These are phyloP conservation scores for Caloboletus inedulis DNA, from an alignment of 1,284 basidiomycete species.

Conservation along the genomic window DNA sequence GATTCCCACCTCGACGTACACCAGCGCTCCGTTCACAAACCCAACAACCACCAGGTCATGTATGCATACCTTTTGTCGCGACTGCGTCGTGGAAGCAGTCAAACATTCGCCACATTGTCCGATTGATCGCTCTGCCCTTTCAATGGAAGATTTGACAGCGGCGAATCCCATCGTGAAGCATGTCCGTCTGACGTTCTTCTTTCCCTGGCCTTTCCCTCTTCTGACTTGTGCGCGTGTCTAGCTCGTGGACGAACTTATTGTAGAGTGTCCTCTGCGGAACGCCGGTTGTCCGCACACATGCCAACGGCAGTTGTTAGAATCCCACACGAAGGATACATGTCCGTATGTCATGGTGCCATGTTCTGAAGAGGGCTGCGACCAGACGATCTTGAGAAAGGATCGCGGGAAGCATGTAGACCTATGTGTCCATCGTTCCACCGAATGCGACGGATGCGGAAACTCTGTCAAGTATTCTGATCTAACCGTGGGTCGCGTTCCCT, in stretches of 20 bases:
- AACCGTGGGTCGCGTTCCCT: constrained; percentile 32
- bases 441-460: constrained; percentile 38
- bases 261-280: constrained; percentile 61
- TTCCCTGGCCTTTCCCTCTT: constrained; percentile 16
- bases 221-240: constrained; percentile 33
- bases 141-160: constrained; percentile 48
- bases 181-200: constrained; percentile 43
- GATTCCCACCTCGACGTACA: constrained; percentile 1
- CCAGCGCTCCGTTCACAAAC: constrained; percentile 68
- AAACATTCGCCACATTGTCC: constrained; percentile 67
- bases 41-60: constrained; percentile 73
- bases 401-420: constrained; percentile 35
- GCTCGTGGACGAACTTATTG: constrained; percentile 82
- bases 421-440: constrained; percentile 36
- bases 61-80: constrained; percentile 79
- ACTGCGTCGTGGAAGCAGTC: constrained; percentile 70
- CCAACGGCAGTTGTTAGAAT: constrained; percentile 65
- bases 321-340: constrained; percentile 64
- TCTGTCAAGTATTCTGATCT: constrained; percentile 35
- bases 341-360: constrained; percentile 56
- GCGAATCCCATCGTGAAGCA: constrained; percentile 72
- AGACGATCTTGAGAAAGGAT: constrained; percentile 46
- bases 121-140: constrained; percentile 72
- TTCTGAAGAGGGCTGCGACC: constrained; percentile 44
- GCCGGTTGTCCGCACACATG: constrained; percentile 64